These are phyloP conservation scores for Mangifera indica DNA, from an alignment of 345 rosid species.

Conservation along the genomic window DNA sequence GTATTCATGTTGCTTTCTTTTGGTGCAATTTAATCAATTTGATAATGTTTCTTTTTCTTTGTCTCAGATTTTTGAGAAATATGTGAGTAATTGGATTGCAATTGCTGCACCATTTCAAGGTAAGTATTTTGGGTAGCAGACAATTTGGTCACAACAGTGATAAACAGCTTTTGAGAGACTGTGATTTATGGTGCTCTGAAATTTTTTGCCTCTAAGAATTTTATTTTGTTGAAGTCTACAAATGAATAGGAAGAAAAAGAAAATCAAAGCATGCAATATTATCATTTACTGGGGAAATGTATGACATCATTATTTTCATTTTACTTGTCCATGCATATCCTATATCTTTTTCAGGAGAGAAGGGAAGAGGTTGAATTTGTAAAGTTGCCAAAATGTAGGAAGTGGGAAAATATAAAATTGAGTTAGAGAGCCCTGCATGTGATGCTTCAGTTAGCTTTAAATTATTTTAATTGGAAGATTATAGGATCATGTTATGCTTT, in stretches of 20 bases:
- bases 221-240: slow-evolving; percentile 1
- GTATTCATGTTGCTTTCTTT: neutral
- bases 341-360: neutral
- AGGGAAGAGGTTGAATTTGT: neutral
- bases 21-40: neutral
- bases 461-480: neutral
- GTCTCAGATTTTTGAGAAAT: slow-evolving; percentile 75
- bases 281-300: neutral
- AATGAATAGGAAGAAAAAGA: too few species aligned
- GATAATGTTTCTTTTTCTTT: neutral
- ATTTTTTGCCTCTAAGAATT: neutral
- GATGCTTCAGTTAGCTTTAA: neutral
- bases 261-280: neutral
- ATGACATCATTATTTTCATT: neutral
- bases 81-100: slow-evolving; percentile 92
- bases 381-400: neutral
- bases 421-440: neutral
- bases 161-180: neutral
- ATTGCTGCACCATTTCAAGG: slow-evolving; percentile 95
- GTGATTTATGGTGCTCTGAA: slow-evolving; percentile 3
- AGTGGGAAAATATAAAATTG: neutral
- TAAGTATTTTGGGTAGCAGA: slow-evolving; percentile 27
- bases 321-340: neutral
- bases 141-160: neutral
- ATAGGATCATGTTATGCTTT: neutral